Conservation (phyloP, 352 stramenopile genomes). For the Phytophthora melonis region DNA sequence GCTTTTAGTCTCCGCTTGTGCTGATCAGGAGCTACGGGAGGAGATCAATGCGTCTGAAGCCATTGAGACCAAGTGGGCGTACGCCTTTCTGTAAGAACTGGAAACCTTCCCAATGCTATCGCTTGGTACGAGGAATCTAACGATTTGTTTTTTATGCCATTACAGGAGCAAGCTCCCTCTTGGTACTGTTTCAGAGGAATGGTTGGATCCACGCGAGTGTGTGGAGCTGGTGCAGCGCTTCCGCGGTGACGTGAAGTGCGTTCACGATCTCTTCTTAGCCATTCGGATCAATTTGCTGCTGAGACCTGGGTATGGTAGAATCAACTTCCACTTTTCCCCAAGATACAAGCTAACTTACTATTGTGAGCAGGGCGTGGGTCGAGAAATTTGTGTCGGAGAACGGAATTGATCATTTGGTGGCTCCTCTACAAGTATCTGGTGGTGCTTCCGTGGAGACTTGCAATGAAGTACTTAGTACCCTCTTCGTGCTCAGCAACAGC, state of each 20-base stretch:
- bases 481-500: conserved; percentile 59
- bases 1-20: conserved; percentile 44
- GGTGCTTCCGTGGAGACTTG: conserved; percentile 30
- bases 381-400: conserved; percentile 59
- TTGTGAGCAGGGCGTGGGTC: conserved; percentile 53
- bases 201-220: conserved; percentile 60
- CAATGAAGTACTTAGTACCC: conserved; percentile 55
- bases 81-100: conserved; percentile 67
- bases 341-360: conserved; percentile 1
- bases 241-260: conserved; percentile 43
- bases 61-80: conserved; percentile 74
- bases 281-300: conserved; percentile 76
- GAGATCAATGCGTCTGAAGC: conserved; percentile 60
- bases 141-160: not conserved
- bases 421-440: conserved; percentile 44
- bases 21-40: conserved; percentile 38
- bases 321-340: not conserved
- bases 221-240: conserved; percentile 56
- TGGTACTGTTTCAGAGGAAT: conserved; percentile 51
- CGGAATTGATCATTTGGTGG: conserved; percentile 51
- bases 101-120: not conserved
- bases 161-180: conserved; percentile 53
- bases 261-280: conserved; percentile 63
- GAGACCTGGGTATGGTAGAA: conserved; percentile 43
- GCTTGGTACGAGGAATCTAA: conserved; percentile 3